Conservation (phyloP, 2,329 filamentous ascomycete species). For the Alternaria dauci region DNA sequence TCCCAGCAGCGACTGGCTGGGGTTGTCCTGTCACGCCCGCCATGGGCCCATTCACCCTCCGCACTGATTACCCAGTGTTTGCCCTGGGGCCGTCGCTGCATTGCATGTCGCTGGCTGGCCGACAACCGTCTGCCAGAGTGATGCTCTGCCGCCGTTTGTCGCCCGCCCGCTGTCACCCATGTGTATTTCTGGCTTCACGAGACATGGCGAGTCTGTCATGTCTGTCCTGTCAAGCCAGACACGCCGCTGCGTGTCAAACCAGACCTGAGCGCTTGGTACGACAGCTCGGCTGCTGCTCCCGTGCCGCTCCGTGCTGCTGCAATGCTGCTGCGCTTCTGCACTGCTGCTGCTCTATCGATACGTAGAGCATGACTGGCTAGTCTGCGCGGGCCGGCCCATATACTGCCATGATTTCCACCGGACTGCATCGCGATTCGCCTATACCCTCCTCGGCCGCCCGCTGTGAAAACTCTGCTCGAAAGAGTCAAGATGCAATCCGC, state of each 20-base stretch:
- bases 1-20: constrained; percentile 36
- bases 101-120: constrained; percentile 10
- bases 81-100: constrained; percentile 22
- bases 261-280: constrained; percentile 28
- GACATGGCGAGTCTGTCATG: background rate
- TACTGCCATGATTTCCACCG: constrained; percentile 34
- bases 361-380: constrained; percentile 30
- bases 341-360: constrained; percentile 29
- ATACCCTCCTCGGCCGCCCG: constrained; percentile 20
- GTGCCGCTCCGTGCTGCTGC: constrained; percentile 24
- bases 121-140: constrained; percentile 27
- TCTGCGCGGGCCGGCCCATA: constrained; percentile 45
- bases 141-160: constrained; percentile 30
- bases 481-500: constrained; percentile 27
- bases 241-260: background rate
- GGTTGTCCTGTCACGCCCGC: constrained; percentile 22
- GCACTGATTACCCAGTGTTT: constrained; percentile 26
- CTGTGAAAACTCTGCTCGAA: constrained; percentile 38
- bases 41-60: constrained; percentile 24
- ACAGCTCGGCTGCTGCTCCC: constrained; percentile 33
- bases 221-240: background rate
- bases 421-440: constrained; percentile 30
- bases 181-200: constrained; percentile 10
- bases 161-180: constrained; percentile 23
- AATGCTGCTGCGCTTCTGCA: background rate